Conservation (phyloP, 805 yeast genomes). For the Barnettozyma californica region DNA sequence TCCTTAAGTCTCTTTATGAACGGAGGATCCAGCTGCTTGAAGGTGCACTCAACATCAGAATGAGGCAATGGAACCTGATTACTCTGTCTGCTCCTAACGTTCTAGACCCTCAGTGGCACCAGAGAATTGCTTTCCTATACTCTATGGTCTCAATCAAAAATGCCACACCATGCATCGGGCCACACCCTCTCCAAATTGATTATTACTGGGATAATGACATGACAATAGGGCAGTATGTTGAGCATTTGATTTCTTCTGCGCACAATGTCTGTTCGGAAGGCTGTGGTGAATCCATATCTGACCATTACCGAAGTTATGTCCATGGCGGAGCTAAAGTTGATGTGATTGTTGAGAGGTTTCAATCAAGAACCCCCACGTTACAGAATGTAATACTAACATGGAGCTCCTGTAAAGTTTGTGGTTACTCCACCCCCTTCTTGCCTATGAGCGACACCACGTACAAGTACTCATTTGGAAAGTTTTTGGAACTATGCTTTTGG, state of each 20-base stretch:
- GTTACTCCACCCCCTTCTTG: constrained; percentile 64
- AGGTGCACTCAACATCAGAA: constrained; percentile 27
- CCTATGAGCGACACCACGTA: constrained; percentile 85
- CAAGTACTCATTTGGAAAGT: constrained; percentile 91
- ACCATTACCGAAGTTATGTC: constrained; percentile 82
- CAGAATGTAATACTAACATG: constrained; percentile 77
- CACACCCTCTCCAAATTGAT: constrained; percentile 76
- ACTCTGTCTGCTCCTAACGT: constrained; percentile 47
- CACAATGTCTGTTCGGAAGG: constrained; percentile 68
- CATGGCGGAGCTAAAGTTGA: constrained; percentile 84
- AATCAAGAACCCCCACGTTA: constrained; percentile 51
- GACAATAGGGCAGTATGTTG: constrained; percentile 84
- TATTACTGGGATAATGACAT: constrained; percentile 89
- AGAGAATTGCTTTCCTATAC: constrained; percentile 69
- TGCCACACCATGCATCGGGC: constrained; percentile 91
- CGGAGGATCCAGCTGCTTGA: constrained; percentile 28
- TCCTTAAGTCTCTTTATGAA: constrained; percentile 28
- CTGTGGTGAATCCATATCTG: constrained; percentile 64
- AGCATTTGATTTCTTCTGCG: constrained; percentile 68
- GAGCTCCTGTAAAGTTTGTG: constrained; percentile 85
- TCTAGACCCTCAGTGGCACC: constrained; percentile 69
- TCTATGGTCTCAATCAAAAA: constrained; percentile 79
- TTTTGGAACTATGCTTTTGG: constrained; percentile 82
- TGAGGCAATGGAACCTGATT: constrained; percentile 66
- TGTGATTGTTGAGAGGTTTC: constrained; percentile 60